These are phyloP conservation scores for Pneumocystis jirovecii DNA, from an alignment of 1,139 yeast species.

Conservation along the genomic window DNA sequence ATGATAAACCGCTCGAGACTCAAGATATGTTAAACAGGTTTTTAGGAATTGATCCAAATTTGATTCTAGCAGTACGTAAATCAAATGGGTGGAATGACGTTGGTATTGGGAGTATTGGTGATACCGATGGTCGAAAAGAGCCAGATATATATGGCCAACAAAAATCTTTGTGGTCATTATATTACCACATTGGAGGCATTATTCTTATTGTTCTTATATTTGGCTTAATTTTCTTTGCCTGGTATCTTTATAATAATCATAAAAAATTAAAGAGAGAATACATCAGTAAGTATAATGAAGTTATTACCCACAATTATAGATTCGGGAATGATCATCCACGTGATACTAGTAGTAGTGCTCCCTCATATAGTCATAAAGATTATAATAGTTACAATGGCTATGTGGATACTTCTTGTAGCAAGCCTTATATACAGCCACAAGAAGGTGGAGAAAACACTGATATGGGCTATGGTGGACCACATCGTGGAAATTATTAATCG, in stretches of 20 bases:
- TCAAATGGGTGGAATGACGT: background rate
- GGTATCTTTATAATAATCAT: background rate
- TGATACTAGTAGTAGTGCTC: background rate
- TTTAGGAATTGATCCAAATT: constrained; percentile 17
- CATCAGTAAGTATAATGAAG: background rate
- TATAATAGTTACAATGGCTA: background rate
- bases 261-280: background rate
- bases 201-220: background rate
- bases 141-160: background rate
- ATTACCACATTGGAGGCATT: background rate
- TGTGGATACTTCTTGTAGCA: background rate
- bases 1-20: constrained; percentile 56
- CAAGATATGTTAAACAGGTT: constrained; percentile 40
- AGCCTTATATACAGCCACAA: background rate
- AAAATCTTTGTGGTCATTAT: background rate
- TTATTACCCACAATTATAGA: background rate
- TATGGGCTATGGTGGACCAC: background rate
- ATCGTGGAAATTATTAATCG: no score
- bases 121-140: background rate
- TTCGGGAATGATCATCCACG: background rate
- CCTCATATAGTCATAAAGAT: background rate
- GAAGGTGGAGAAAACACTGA: background rate
- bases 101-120: background rate
- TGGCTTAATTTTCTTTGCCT: background rate
- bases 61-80: background rate